These are phyloP conservation scores for Candida nanaspora DNA, from an alignment of 805 yeast genomes.

Conservation along the genomic window DNA sequence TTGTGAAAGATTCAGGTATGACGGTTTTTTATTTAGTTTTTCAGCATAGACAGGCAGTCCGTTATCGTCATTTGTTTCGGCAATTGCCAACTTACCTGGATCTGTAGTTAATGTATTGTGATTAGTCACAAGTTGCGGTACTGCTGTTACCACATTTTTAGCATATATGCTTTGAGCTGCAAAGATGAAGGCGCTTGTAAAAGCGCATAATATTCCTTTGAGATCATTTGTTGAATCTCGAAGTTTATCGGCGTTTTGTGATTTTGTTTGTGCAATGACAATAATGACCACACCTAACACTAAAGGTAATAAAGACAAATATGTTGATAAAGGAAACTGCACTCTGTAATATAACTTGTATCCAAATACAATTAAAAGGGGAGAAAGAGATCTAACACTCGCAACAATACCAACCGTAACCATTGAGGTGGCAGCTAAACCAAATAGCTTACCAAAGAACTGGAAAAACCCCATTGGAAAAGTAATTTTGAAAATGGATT, in stretches of 20 bases:
- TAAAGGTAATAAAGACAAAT: constrained; percentile 44
- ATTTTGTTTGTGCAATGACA: constrained; percentile 27
- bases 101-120: not conserved
- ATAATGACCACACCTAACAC: constrained; percentile 46
- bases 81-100: constrained; percentile 1
- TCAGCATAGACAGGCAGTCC: not conserved
- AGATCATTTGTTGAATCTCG: constrained; percentile 23
- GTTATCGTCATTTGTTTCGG: not conserved
- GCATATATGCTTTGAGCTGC: constrained; percentile 85
- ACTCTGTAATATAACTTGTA: constrained; percentile 48
- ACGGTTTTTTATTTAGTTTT: constrained; percentile 4
- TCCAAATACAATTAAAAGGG: constrained; percentile 49
- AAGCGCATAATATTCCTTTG: constrained; percentile 62
- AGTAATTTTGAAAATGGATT: constrained; percentile 38
- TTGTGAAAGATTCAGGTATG: not conserved
- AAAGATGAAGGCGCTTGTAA: constrained; percentile 63
- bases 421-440: constrained; percentile 56
- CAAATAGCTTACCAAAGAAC: constrained; percentile 55
- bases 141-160: constrained; percentile 63
- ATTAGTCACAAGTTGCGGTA: constrained; percentile 6
- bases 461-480: constrained; percentile 63
- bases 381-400: constrained; percentile 62
- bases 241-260: constrained; percentile 8
- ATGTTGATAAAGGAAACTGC: constrained; percentile 41
- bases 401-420: constrained; percentile 67